Conservation (phyloP, 2,329 filamentous ascomycete species). For the Uncinocarpus reesii region DNA sequence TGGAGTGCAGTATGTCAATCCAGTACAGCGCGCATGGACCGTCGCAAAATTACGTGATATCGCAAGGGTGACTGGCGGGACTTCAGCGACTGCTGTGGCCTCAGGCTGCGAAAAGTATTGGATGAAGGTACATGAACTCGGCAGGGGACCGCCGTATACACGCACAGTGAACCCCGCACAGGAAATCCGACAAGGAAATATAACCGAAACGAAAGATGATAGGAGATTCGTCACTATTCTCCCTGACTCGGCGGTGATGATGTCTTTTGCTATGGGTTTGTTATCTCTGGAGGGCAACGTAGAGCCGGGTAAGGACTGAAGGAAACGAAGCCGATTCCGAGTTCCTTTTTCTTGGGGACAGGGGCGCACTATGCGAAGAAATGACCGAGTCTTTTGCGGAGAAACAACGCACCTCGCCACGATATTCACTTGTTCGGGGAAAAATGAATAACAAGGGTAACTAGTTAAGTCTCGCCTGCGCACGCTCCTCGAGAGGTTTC, state of each 20-base stretch:
- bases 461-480: too few species aligned
- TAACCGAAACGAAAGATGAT: slow-evolving; percentile 30
- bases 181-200: slow-evolving; percentile 17
- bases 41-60: slow-evolving; percentile 65
- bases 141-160: slow-evolving; percentile 64
- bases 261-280: slow-evolving; percentile 68
- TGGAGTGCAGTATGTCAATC: slow-evolving; percentile 64
- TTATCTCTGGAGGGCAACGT: slow-evolving; percentile 65
- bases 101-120: slow-evolving; percentile 76
- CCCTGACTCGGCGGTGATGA: slow-evolving; percentile 51
- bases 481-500: too few species aligned
- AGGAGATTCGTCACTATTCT: slow-evolving; percentile 51
- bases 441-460: too few species aligned
- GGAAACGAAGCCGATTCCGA: not conserved
- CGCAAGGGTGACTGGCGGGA: slow-evolving; percentile 74
- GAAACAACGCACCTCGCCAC: too few species aligned
- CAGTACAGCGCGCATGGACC: slow-evolving; percentile 65
- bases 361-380: too few species aligned
- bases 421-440: too few species aligned
- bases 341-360: too few species aligned
- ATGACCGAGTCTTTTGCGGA: too few species aligned
- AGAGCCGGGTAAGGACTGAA: not conserved
- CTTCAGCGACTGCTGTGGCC: slow-evolving; percentile 70
- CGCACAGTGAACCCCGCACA: slow-evolving; percentile 28
- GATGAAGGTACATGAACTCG: slow-evolving; percentile 62